Conservation (phyloP, 2,329 filamentous ascomycete species). For the Ophidiomyces ophidiicola region DNA sequence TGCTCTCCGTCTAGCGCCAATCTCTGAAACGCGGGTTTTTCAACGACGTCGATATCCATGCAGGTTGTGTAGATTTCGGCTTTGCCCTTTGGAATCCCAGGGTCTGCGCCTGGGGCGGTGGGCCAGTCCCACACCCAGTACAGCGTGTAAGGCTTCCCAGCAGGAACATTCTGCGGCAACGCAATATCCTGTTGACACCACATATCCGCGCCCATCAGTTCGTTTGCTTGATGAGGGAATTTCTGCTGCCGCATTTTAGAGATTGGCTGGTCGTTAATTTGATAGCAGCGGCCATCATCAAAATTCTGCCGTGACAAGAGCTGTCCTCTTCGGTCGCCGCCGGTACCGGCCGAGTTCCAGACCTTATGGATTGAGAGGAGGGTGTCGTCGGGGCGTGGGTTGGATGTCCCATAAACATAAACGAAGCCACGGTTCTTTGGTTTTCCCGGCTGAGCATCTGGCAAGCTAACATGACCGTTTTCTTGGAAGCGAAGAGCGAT, state of each 20-base stretch:
- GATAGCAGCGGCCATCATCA: slow-evolving; percentile 84
- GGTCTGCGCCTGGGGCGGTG: slow-evolving; percentile 34
- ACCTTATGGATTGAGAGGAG: slow-evolving; percentile 53
- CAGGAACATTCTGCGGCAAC: slow-evolving; percentile 54
- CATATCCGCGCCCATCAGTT: slow-evolving; percentile 47
- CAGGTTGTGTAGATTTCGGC: slow-evolving; percentile 39
- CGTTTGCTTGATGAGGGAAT: slow-evolving; percentile 41
- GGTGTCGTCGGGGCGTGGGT: slow-evolving; percentile 48
- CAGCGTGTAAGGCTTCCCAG: slow-evolving; percentile 58
- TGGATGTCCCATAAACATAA: slow-evolving; percentile 58
- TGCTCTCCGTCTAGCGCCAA: slow-evolving; percentile 13
- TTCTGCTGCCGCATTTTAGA: slow-evolving; percentile 47
- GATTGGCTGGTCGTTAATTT: slow-evolving; percentile 53
- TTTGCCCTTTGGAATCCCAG: slow-evolving; percentile 31
- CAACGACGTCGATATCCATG: slow-evolving; percentile 35
- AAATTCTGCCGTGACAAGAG: slow-evolving; percentile 69
- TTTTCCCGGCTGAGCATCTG: slow-evolving; percentile 45
- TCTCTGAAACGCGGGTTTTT: slow-evolving; percentile 1
- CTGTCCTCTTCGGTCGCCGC: slow-evolving; percentile 64
- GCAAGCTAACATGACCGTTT: slow-evolving; percentile 61
- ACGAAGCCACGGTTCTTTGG: slow-evolving; percentile 57
- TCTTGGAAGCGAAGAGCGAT: slow-evolving; percentile 59
- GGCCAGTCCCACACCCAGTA: slow-evolving; percentile 99
- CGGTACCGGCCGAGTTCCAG: slow-evolving; percentile 71
- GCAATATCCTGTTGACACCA: slow-evolving; percentile 73